A percentile compares a stretch with the other conserved stretches of the same genome.
These are phyloP conservation scores for Colletotrichum plurivorum DNA, from an alignment of 2,329 filamentous ascomycete species.

Conservation along the genomic window DNA sequence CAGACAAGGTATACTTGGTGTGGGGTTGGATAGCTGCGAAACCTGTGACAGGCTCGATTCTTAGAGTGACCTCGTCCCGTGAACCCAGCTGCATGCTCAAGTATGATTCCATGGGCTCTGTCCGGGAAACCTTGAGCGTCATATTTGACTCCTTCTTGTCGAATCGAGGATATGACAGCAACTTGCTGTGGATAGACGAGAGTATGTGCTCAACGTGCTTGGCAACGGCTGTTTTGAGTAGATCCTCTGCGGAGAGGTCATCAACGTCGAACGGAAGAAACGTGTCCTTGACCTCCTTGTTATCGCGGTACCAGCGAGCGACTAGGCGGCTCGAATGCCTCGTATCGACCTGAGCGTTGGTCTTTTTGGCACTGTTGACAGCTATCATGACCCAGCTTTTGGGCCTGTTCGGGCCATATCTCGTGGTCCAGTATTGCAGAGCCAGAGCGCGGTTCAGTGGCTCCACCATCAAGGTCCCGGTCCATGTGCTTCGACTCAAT, in stretches of 20 bases:
- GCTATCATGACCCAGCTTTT: slow-evolving; percentile 96
- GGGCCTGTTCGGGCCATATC: slow-evolving; percentile 66
- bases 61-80: slow-evolving; percentile 71
- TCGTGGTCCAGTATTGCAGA: slow-evolving; percentile 90
- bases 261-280: slow-evolving; percentile 77
- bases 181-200: slow-evolving; percentile 72
- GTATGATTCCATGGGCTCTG: slow-evolving; percentile 76
- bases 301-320: slow-evolving; percentile 88
- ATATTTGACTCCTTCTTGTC: slow-evolving; percentile 71
- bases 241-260: slow-evolving; percentile 78
- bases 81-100: slow-evolving; percentile 79
- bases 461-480: slow-evolving; percentile 82
- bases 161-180: slow-evolving; percentile 74
- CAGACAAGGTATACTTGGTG: slow-evolving; percentile 66
- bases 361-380: slow-evolving; percentile 75
- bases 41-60: slow-evolving; percentile 86
- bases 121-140: slow-evolving; percentile 68
- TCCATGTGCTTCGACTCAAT: slow-evolving; percentile 81
- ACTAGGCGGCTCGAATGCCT: slow-evolving; percentile 69
- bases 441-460: slow-evolving; percentile 84
- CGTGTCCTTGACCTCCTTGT: slow-evolving; percentile 79
- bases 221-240: slow-evolving; percentile 82
- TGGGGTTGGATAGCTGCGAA: slow-evolving; percentile 78
- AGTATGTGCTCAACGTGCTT: slow-evolving; percentile 82
- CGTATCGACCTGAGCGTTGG: slow-evolving; percentile 54